Conservation (phyloP, 768 basidiomycete genomes). For the Gloeostereum incarnatum region DNA sequence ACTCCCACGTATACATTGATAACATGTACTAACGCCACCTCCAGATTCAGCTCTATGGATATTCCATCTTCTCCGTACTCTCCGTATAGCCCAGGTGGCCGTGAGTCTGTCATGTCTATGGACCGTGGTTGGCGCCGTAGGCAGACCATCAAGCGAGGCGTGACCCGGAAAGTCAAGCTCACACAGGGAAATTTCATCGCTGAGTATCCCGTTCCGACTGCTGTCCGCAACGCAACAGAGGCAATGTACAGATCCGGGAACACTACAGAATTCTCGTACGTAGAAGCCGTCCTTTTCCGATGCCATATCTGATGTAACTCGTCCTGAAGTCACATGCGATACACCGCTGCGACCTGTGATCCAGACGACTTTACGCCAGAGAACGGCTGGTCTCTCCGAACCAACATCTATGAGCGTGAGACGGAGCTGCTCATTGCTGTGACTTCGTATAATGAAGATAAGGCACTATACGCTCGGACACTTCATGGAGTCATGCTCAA, state of each 20-base stretch:
- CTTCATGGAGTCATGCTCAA: conserved; percentile 72
- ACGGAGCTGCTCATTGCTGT: conserved; percentile 69
- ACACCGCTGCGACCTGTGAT: conserved; percentile 58
- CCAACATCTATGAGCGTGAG: conserved; percentile 49
- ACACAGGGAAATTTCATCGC: conserved; percentile 90
- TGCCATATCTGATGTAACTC: neutral
- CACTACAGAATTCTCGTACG: conserved; percentile 88
- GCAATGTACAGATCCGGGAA: conserved; percentile 61
- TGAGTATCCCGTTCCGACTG: conserved; percentile 83
- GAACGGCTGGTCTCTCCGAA: conserved; percentile 52
- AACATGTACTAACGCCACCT: neutral
- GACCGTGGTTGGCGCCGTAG: conserved; percentile 52
- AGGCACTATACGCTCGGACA: conserved; percentile 51
- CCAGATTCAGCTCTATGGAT: neutral
- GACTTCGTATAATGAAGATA: conserved; percentile 62
- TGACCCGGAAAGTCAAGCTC: conserved; percentile 90
- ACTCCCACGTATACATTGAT: neutral
- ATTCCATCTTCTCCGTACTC: neutral
- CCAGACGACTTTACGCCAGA: conserved; percentile 54
- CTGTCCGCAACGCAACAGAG: conserved; percentile 78
- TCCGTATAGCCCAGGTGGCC: neutral
- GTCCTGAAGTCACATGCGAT: conserved; percentile 49
- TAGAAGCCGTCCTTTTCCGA: conserved; percentile 4
- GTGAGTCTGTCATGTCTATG: conserved; percentile 12
- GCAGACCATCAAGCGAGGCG: conserved; percentile 87